These are phyloP conservation scores for Dryas octopetala DNA, from an alignment of 306 rosid species.

Conservation along the genomic window DNA sequence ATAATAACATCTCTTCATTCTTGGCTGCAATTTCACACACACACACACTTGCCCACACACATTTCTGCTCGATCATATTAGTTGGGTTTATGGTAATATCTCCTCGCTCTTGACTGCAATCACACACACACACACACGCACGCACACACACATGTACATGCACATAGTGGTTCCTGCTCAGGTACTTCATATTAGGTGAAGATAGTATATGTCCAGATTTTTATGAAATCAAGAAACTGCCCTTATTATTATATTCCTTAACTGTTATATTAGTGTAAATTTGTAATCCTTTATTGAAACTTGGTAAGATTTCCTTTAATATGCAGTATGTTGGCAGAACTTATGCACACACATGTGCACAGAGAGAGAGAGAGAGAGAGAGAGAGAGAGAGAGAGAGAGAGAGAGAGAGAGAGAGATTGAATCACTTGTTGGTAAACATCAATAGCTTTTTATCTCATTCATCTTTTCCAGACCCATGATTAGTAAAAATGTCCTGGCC, in stretches of 20 bases:
- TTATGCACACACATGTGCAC: not conserved
- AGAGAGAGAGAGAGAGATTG: too few relatives aligned
- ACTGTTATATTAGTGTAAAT: not conserved
- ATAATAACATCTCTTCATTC: constrained; percentile 40
- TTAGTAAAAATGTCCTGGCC: not conserved
- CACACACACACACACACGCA: not conserved
- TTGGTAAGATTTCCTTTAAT: not conserved
- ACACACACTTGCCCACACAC: not conserved
- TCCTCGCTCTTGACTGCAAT: not conserved
- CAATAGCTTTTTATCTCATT: not conserved
- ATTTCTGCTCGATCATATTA: not conserved
- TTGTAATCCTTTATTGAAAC: not conserved
- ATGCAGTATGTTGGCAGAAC: not conserved
- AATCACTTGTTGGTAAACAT: too few relatives aligned
- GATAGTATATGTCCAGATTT: not conserved
- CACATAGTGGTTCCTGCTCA: not conserved
- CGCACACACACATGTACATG: too few relatives aligned
- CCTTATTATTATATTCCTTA: not conserved
- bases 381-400: too few relatives aligned
- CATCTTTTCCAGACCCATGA: not conserved
- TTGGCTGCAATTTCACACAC: not conserved
- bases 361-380: too few relatives aligned
- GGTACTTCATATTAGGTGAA: not conserved
- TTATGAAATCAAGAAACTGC: not conserved
- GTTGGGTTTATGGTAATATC: not conserved